These are phyloP conservation scores for Hamamelis virginiana DNA, from an alignment of 164 flowering plant species.

Conservation along the genomic window DNA sequence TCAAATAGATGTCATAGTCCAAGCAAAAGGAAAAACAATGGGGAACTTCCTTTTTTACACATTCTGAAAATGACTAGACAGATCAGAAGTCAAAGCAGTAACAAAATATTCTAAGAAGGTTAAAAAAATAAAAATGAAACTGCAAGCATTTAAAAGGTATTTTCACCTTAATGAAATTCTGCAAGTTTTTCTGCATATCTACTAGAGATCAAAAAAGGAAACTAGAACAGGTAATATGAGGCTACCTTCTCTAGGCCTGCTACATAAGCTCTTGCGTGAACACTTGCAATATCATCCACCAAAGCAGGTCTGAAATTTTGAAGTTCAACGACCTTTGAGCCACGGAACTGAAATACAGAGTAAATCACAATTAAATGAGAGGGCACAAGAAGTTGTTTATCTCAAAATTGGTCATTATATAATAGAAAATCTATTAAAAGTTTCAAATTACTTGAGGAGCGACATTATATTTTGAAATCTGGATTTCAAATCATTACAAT, in stretches of 20 bases:
- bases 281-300: conserved; percentile 68
- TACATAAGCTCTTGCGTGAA: conserved; percentile 78
- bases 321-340: conserved; percentile 65
- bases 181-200: no score
- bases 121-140: background rate
- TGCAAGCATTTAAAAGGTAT: no score
- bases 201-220: background rate
- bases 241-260: conserved; percentile 83
- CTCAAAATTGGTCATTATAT: background rate
- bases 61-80: background rate
- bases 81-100: background rate
- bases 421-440: background rate
- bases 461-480: background rate
- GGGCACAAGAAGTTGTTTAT: background rate
- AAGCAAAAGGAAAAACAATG: background rate
- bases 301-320: conserved; percentile 65
- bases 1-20: background rate
- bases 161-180: no score
- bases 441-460: background rate
- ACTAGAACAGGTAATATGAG: background rate
- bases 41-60: background rate
- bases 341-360: conserved; percentile 50
- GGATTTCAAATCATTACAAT: background rate
- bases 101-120: background rate
- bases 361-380: background rate